phyloP scores from a whole-genome alignment of 306 rosid species.

The Fagus crenata region DNA sequence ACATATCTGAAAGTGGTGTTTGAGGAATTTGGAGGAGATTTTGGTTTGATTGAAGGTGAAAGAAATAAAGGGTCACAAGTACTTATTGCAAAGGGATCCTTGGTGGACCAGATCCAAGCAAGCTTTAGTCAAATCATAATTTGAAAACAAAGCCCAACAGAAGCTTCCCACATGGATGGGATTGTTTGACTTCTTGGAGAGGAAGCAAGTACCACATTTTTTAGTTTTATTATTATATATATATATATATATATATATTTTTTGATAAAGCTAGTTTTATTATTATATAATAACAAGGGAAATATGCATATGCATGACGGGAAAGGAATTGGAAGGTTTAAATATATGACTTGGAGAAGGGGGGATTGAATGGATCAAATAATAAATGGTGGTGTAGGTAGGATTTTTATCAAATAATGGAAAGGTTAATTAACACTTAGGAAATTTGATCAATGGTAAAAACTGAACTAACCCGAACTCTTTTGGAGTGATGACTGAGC shows the following conservation, averaged over 20 bases:
- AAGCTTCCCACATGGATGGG: conserved; percentile 51
- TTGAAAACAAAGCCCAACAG: conserved; percentile 31
- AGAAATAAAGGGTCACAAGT: background rate
- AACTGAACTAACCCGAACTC: no score
- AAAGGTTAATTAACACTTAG: no score
- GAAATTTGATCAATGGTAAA: no score
- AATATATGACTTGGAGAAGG: conserved; percentile 27
- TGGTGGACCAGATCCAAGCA: conserved; percentile 44
- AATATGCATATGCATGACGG: background rate
- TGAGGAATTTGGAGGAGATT: conserved; percentile 17
- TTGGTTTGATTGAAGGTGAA: conserved; percentile 15
- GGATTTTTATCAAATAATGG: no score
- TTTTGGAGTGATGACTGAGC: no score
- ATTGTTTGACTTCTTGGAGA: conserved; percentile 47
- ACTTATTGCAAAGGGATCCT: background rate
- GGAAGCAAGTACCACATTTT: conserved; percentile 16
- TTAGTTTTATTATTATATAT: background rate
- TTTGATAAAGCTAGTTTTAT: background rate
- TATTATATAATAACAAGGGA: background rate
- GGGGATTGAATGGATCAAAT: conserved; percentile 15
- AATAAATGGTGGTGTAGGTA: no score
- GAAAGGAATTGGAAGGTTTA: background rate
- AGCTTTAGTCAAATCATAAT: conserved; percentile 41
- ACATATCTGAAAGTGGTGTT: conserved; percentile 33
- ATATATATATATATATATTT: background rate